These are phyloP conservation scores for Nannochloropsis gaditana DNA, from an alignment of 108 stramenopile genomes.

Conservation along the genomic window DNA sequence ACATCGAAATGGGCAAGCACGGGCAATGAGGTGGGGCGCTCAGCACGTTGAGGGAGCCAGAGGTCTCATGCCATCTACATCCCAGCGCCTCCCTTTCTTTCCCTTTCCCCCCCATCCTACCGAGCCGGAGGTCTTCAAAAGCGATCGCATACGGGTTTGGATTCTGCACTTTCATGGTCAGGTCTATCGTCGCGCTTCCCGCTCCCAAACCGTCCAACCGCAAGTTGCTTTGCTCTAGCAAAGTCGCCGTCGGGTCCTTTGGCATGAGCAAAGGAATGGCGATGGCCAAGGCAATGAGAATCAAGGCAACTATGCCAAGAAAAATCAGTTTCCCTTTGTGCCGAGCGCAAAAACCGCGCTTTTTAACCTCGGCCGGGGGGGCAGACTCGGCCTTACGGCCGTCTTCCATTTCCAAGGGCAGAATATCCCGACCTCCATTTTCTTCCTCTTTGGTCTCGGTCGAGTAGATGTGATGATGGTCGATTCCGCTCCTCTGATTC, in stretches of 20 bases:
- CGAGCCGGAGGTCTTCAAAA: neutral
- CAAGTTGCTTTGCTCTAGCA: constrained; percentile 20
- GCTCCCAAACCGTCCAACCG: neutral
- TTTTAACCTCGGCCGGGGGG: neutral
- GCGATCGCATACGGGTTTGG: neutral
- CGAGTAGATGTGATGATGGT: neutral
- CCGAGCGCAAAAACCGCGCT: neutral
- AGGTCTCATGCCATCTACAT: too few species aligned
- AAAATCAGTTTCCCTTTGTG: neutral
- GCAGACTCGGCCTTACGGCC: neutral
- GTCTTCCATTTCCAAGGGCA: neutral
- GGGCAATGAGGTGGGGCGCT: too few species aligned
- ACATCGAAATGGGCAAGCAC: too few species aligned
- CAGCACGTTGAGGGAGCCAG: too few species aligned
- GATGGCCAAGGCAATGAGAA: neutral
- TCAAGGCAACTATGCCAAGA: neutral
- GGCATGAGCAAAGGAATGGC: neutral
- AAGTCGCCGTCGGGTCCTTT: neutral
- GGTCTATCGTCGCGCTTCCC: neutral
- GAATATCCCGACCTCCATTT: neutral
- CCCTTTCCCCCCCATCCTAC: neutral
- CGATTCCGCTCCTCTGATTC: neutral
- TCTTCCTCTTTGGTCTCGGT: constrained; percentile 8
- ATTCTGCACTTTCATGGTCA: neutral
- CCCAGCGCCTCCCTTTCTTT: neutral